Base-by-base conservation (phyloP, 352 stramenopile genomes). In the Globisporangium lucens region DNA sequence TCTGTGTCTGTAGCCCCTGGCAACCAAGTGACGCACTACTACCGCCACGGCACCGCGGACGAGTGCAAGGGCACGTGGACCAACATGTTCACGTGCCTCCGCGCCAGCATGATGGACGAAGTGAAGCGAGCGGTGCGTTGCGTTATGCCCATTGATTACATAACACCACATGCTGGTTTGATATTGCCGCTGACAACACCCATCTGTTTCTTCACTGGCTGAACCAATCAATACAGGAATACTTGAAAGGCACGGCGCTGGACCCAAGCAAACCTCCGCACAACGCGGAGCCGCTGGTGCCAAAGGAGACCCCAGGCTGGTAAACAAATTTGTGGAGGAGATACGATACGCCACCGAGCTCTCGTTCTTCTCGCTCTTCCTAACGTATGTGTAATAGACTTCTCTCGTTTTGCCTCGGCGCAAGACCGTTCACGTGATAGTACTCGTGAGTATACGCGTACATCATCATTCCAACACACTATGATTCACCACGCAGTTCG, bases 11-110 rank as follows among this genome's bases (percentile, higher is more conserved):
- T 53, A 95, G 87, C 87, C 20, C 85, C 85, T 30, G 79, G 79
- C 9, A 90, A 93, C 65, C 87, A 95, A 59, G 85, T 93, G 81
- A 85, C 85, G 65, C 79, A 91, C 63, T 93, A 90, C 68, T 95
- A 95, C 66, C 79, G 85, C 38, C 75, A 86, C 53, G 87, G 87
- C 1, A 72, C 74, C 36, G 79, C 84, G 27, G 87, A 95, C 56
- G 79, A 90, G 70, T 95, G 87, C 79, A 87, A 89, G n/a, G 83
- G 73, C 51, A 93, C 80, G 56, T 93, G 83, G 85, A 78, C 70
- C 52, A 92, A 91, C 72, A 91, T 93, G 82, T 91, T 84, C 65
- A 72, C 90, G 56, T 95, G 87, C 69, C 87, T 91, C 41, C 82
- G 87, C 46, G 71, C 80, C 27, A 93, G 80, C 69, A 79, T 93